A percentile compares a stretch with the other conserved stretches of the same genome.
Conservation (phyloP, 2,329 filamentous ascomycete species). For the Epichloe bromicola region DNA sequence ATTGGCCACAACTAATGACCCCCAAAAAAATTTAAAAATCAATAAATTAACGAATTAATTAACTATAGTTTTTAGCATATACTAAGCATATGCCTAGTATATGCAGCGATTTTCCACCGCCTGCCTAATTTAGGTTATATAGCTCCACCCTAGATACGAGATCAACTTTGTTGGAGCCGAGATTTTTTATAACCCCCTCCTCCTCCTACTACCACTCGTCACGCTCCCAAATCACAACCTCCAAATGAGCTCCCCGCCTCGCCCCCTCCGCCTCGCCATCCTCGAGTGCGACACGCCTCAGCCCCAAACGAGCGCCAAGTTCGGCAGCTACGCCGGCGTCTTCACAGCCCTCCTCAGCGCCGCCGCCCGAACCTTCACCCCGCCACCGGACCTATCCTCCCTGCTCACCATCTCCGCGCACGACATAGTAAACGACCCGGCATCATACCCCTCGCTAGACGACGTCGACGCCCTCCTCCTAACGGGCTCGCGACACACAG, state of each 20-base stretch:
- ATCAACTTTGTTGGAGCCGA: too few species aligned
- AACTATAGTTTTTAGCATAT: too few species aligned
- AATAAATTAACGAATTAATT: too few species aligned
- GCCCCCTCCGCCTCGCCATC: slow-evolving; percentile 63
- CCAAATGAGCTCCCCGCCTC: slow-evolving; percentile 32
- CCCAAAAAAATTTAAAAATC: too few species aligned
- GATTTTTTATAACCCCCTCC: too few species aligned
- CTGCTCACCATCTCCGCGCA: slow-evolving; percentile 49
- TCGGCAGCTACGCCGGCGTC: slow-evolving; percentile 59
- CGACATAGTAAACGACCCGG: slow-evolving; percentile 54
- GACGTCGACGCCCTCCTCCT: slow-evolving; percentile 73
- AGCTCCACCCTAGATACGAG: too few species aligned
- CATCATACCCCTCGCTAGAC: slow-evolving; percentile 58
- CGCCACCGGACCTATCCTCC: slow-evolving; percentile 26
- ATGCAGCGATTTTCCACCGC: too few species aligned
- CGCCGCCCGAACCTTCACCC: slow-evolving; percentile 34
- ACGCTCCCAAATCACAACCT: neutral
- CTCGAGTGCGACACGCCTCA: slow-evolving; percentile 78
- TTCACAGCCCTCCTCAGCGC: slow-evolving; percentile 47
- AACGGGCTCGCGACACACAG: slow-evolving; percentile 53
- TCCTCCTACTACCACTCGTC: too few species aligned
- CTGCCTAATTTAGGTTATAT: too few species aligned
- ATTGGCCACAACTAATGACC: too few species aligned
- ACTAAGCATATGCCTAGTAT: too few species aligned
- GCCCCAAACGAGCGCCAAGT: slow-evolving; percentile 47